These are phyloP conservation scores for Fusarium sulawesiense DNA, from an alignment of 2,329 filamentous ascomycete species.

Conservation along the genomic window DNA sequence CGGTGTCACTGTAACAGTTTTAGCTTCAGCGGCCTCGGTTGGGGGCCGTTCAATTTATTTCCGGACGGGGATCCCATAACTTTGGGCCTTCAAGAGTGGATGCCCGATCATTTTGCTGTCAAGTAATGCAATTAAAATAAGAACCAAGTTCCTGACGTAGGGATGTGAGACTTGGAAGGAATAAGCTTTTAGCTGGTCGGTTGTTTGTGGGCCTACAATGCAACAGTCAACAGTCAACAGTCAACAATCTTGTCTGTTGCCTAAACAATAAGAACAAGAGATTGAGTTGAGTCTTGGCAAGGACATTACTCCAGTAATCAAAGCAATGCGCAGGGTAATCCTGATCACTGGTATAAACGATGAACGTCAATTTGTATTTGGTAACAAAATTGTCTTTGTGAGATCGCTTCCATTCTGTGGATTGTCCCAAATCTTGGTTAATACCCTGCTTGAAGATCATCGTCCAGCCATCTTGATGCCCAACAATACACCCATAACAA, in stretches of 20 bases:
- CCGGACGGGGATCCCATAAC: conserved; percentile 15
- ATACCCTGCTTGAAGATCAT: background rate
- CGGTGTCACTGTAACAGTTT: background rate
- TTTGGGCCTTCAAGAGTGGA: conserved; percentile 4
- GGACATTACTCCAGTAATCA: background rate
- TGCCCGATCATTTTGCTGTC: background rate
- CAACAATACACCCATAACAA: background rate
- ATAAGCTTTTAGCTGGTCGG: background rate
- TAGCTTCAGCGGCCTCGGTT: background rate
- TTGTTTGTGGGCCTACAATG: background rate
- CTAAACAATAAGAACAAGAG: background rate
- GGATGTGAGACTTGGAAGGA: background rate
- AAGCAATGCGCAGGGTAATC: background rate
- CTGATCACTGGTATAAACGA: background rate
- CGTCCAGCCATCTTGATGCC: background rate
- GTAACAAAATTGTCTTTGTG: background rate
- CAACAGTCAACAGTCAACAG: background rate
- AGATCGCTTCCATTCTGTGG: background rate
- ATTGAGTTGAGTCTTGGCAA: background rate
- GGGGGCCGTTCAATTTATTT: background rate
- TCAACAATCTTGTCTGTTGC: background rate
- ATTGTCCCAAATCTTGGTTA: background rate
- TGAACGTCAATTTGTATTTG: background rate
- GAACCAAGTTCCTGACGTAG: conserved; percentile 6
- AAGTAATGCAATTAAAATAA: conserved; percentile 19